phyloP scores from a whole-genome alignment of 306 rosid genomes.

The Rubus parviflorus region DNA sequence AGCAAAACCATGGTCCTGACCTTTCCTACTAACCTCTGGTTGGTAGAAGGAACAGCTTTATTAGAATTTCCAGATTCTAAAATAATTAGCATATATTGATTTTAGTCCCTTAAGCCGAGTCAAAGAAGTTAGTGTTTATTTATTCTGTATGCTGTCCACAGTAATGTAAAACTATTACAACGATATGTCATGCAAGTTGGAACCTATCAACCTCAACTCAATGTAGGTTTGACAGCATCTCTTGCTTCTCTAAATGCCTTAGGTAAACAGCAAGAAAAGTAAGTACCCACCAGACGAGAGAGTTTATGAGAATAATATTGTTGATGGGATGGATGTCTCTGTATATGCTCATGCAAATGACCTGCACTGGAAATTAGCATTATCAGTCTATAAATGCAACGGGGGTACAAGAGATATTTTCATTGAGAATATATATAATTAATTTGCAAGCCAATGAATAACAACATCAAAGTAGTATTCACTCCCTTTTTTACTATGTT shows the following conservation, averaged over 20 bases:
- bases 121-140: neutral
- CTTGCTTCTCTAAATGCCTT: slow-evolving; percentile 10
- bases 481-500: neutral
- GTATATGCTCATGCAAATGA: slow-evolving; percentile 79
- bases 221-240: neutral
- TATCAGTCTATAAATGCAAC: slow-evolving; percentile 16
- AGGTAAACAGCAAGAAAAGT: slow-evolving; percentile 14
- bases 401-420: neutral
- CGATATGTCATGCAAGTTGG: neutral
- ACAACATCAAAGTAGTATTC: neutral
- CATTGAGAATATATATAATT: neutral
- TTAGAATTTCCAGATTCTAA: neutral
- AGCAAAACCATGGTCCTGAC: neutral
- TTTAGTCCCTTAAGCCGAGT: neutral
- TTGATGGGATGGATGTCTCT: slow-evolving; percentile 56
- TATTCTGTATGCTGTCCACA: neutral
- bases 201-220: neutral
- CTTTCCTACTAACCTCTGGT: neutral
- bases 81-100: too few relatives aligned
- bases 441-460: neutral
- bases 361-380: slow-evolving; percentile 65
- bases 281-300: slow-evolving; percentile 66
- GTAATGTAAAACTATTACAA: neutral
- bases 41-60: neutral
- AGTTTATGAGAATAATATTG: slow-evolving; percentile 81